These are phyloP conservation scores for Codiaeum variegatum DNA, from an alignment of 441 rosid species.

Conservation along the genomic window DNA sequence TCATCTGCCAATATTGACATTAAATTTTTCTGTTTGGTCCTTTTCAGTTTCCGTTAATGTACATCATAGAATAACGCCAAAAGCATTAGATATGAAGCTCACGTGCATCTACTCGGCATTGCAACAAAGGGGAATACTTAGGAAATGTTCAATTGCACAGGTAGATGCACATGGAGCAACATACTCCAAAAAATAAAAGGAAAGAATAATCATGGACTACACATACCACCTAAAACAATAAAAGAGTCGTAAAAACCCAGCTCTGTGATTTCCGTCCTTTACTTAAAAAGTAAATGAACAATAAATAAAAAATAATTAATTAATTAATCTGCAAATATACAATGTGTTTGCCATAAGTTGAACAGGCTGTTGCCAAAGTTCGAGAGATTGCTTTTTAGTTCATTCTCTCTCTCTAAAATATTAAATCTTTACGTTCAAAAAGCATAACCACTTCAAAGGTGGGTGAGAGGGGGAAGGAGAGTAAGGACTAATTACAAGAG, in stretches of 20 bases:
- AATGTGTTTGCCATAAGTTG: conserved; percentile 2
- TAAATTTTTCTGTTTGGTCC: too few species aligned
- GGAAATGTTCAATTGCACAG: neutral
- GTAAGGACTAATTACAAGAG: conserved; percentile 37
- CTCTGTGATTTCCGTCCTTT: neutral
- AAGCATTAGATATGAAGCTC: too few species aligned
- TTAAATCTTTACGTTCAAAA: neutral
- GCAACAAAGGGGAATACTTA: too few species aligned
- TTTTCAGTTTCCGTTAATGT: too few species aligned
- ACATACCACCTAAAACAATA: neutral
- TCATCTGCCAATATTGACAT: too few species aligned
- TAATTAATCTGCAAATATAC: conserved; percentile 3
- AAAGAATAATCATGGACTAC: neutral
- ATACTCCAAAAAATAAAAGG: too few species aligned
- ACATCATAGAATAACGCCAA: too few species aligned
- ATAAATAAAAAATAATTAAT: neutral
- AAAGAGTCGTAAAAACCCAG: neutral
- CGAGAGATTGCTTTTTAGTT: neutral
- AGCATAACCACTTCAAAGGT: neutral
- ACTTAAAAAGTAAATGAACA: neutral
- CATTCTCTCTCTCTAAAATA: neutral
- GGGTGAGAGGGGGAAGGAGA: neutral
- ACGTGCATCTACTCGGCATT: too few species aligned
- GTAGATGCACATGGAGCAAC: neutral
- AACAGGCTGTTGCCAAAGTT: neutral